These are phyloP conservation scores for Neurospora sp. DNA, from an alignment of 495 filamentous ascomycete genomes.

Conservation along the genomic window DNA sequence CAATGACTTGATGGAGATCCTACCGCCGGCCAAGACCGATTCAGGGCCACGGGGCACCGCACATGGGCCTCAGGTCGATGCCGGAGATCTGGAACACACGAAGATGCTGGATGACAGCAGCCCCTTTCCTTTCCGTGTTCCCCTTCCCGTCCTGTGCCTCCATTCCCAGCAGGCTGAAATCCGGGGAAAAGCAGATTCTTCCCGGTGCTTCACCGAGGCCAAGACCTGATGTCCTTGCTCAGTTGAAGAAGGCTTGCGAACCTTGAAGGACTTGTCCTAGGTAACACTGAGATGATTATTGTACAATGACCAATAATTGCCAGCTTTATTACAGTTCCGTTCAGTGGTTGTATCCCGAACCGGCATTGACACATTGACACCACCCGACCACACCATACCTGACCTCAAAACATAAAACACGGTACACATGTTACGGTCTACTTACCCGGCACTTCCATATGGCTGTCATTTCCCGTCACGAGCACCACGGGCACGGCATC, in stretches of 20 bases:
- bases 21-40: background rate
- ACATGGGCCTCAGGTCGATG: background rate
- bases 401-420: background rate
- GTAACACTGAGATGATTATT: background rate
- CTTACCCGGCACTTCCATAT: background rate
- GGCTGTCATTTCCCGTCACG: background rate
- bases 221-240: background rate
- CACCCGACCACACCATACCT: background rate
- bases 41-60: background rate
- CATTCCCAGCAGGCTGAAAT: background rate
- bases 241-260: background rate
- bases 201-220: background rate
- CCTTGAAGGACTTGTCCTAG: background rate
- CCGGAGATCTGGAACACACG: background rate
- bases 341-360: background rate
- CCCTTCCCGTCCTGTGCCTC: background rate
- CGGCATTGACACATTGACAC: background rate
- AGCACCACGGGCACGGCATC: background rate
- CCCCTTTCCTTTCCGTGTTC: background rate
- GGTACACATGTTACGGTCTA: background rate
- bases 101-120: background rate
- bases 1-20: background rate
- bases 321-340: background rate
- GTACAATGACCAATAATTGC: background rate
- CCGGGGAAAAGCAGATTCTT: background rate